A percentile compares a stretch with the other conserved stretches of the same genome.
These are phyloP conservation scores for Cyanidium caldarium DNA, from an alignment of 23 red algal species.

Conservation along the genomic window DNA sequence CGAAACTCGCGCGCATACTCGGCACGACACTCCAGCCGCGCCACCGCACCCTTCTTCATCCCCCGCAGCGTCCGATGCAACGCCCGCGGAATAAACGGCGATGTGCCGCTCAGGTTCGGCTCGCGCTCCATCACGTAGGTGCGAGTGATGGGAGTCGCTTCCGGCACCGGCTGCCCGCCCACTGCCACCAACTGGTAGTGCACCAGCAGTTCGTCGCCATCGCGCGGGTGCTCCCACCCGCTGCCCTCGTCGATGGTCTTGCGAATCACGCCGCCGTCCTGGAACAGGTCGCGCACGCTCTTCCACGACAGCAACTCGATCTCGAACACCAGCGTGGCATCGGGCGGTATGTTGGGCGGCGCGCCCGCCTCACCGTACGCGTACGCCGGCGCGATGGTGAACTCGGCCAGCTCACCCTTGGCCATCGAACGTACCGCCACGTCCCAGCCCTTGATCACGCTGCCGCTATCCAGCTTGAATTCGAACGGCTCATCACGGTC, in stretches of 20 bases:
- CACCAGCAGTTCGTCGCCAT: conserved; percentile 29
- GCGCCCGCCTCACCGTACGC: conserved; percentile 23
- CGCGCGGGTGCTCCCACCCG: conserved; percentile 68
- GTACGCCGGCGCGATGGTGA: conserved; percentile 19
- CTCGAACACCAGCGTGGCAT: conserved; percentile 32
- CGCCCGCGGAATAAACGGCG: conserved; percentile 8
- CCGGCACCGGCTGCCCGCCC: conserved; percentile 1
- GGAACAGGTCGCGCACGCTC: conserved; percentile 69
- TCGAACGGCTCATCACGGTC: conserved; percentile 11
- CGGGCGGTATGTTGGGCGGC: conserved; percentile 27
- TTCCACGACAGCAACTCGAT: conserved; percentile 36
- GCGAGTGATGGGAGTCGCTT: background rate
- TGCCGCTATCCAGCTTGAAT: conserved; percentile 11
- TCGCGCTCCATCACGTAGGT: background rate
- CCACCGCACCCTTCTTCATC: conserved; percentile 54
- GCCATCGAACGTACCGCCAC: conserved; percentile 13
- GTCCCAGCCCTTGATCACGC: conserved; percentile 33
- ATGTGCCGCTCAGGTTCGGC: background rate
- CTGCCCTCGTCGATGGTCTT: conserved; percentile 35
- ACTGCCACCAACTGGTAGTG: conserved; percentile 12
- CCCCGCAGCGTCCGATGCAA: conserved; percentile 44
- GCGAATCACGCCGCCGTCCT: conserved; percentile 51
- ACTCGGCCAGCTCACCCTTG: conserved; percentile 21
- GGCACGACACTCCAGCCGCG: conserved; percentile 5
- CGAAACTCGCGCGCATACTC: background rate